Evolutionary conservation across 208 protist genomes (phyloP).

Genomic region (Herpetomonas muscarum): DNA sequence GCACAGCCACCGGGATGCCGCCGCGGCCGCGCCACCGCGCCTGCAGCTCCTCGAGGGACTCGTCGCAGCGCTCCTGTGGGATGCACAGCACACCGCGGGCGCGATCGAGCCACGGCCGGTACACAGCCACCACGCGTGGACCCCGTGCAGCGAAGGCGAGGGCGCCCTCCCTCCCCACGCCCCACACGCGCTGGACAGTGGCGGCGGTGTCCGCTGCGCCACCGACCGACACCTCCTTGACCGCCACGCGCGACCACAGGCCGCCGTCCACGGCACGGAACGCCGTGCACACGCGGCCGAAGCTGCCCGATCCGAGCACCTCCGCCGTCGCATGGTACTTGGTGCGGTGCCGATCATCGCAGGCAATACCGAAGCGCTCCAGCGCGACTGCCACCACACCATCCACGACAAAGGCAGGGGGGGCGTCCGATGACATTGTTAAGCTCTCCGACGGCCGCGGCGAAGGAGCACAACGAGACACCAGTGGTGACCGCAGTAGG

Average conservation of each 20-base stretch:
- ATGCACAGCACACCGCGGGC: conserved; percentile 4
- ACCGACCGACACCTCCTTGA: not conserved
- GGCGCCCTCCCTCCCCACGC: not conserved
- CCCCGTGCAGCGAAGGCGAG: not conserved
- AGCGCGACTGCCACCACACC: too few relatives aligned
- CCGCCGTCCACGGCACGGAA: not conserved
- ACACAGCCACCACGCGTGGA: conserved; percentile 3
- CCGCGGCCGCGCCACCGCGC: not conserved
- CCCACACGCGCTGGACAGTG: not conserved
- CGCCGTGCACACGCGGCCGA: not conserved
- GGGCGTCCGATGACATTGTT: too few relatives aligned
- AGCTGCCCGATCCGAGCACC: conserved; percentile 5
- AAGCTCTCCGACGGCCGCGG: too few relatives aligned
- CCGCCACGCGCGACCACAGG: conserved; percentile 2
- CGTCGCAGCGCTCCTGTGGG: conserved; percentile 6
- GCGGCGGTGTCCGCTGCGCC: not conserved
- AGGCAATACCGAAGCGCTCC: too few relatives aligned
- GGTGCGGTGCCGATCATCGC: too few relatives aligned
- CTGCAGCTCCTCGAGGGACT: not conserved
- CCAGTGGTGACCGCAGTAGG: too few relatives aligned
- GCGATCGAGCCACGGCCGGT: conserved; percentile 7
- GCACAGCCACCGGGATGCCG: conserved; percentile 1
- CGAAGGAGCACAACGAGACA: too few relatives aligned
- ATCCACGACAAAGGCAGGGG: too few relatives aligned
- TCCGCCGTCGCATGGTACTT: not conserved